Conservation (phyloP, 2,329 filamentous ascomycete genomes). For the Delphinella strobiligena region DNA sequence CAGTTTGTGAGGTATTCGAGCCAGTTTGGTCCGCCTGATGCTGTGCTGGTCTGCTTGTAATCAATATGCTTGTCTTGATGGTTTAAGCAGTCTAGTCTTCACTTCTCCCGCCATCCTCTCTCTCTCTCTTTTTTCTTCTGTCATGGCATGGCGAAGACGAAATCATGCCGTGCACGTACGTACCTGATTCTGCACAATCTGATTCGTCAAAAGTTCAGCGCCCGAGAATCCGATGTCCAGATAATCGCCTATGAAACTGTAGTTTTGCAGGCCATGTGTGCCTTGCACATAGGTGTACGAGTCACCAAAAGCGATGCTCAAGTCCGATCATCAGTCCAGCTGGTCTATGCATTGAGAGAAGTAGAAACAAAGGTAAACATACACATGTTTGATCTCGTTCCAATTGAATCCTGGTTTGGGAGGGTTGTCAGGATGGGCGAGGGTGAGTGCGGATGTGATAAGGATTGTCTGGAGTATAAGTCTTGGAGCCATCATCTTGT, state of each 20-base stretch:
- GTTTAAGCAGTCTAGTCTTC: too few relatives aligned
- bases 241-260: slow-evolving; percentile 43
- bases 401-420: too few relatives aligned
- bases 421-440: too few relatives aligned
- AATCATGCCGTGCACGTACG: not conserved
- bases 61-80: not conserved
- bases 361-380: too few relatives aligned
- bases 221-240: slow-evolving; percentile 35
- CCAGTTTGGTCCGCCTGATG: slow-evolving; percentile 44
- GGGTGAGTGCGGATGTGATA: too few relatives aligned
- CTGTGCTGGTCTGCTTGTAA: slow-evolving; percentile 28
- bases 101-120: too few relatives aligned
- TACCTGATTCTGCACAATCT: slow-evolving; percentile 39
- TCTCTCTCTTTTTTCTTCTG: too few relatives aligned
- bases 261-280: slow-evolving; percentile 37
- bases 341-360: too few relatives aligned
- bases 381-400: too few relatives aligned
- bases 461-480: too few relatives aligned
- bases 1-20: slow-evolving; percentile 42
- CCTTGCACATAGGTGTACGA: slow-evolving; percentile 44
- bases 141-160: not conserved
- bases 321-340: not conserved
- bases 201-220: slow-evolving; percentile 31
- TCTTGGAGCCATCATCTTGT: too few relatives aligned
- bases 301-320: slow-evolving; percentile 37